Base-by-base conservation (phyloP, 2,329 filamentous ascomycete species). In the Aureobasidium sp. region DNA sequence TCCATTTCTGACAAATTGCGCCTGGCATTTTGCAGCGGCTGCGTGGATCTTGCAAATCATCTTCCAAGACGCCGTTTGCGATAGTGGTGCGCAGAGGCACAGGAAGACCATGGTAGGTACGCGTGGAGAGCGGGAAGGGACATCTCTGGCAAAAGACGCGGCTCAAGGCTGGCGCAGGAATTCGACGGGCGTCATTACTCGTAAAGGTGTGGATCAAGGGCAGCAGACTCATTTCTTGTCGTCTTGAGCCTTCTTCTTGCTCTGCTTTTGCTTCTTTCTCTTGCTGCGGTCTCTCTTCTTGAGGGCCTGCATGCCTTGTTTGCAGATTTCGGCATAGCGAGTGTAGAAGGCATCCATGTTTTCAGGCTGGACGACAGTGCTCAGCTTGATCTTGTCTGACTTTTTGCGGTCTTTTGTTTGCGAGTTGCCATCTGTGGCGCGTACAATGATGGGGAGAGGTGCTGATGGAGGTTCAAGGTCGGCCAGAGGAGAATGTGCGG, bases 281-380 rank as follows among this genome's bases (percentile, higher is more conserved):
- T 88, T 91, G 70, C 86, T 95, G 65, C 90, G 80, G 71, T 97
- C 91, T 61, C 93, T 79, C 66, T 95, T 95, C 80, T 95, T 97
- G 71, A 98, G 67, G 6, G 85, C 84, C 44, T 80, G 78, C 90
- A 97, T 96, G 5, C 90, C 89, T 0, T 78, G 74, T 74, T 95
- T 96, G 72, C 90, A 96, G 3, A 90, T 78, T 61, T 97, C 93
- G 19, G 90, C 90, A 72, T 97, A 98, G 48, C 81, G 78, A 25
- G 75, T 73, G 68, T 90, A 98, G 66, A 98, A 98, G 0, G 69
- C 74, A 51, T 94, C 90, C 10, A 97, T 68, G 4, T 85, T 81
- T 55, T 84, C 80, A 1, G 86, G 81, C 53, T 85, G 78, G 1
- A 97, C 90, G 0, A 95, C 70, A 0, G 93, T 97, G 2, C 88